These are phyloP conservation scores for Trichoderma sp. DNA, from an alignment of 2,329 filamentous ascomycete genomes.

Conservation along the genomic window DNA sequence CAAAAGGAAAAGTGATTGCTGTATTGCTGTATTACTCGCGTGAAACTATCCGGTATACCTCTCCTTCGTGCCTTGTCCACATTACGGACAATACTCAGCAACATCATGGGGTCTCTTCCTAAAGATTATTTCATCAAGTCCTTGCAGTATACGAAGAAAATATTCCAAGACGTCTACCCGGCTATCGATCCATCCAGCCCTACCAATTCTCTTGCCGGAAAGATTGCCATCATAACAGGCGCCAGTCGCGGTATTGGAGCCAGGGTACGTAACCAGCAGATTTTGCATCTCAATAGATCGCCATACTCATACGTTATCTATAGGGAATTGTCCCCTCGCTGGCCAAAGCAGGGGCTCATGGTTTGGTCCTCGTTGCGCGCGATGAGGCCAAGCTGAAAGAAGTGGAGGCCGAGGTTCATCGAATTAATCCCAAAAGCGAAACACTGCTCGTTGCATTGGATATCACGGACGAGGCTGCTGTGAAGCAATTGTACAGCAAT, in stretches of 20 bases:
- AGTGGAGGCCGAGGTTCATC: not conserved
- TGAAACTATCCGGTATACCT: not conserved
- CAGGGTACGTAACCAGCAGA: not conserved
- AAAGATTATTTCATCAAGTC: not conserved
- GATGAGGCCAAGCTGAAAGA: constrained; percentile 15
- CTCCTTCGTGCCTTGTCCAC: not conserved
- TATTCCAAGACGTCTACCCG: constrained; percentile 1
- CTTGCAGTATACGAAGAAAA: not conserved
- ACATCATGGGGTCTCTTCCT: not conserved
- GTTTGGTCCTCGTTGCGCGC: constrained; percentile 11
- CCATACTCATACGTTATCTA: not conserved
- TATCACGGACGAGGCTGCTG: not conserved
- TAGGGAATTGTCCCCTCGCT: constrained; percentile 1
- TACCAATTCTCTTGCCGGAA: constrained; percentile 2
- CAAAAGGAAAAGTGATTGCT: not conserved
- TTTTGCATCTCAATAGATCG: not conserved
- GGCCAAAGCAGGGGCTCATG: not conserved
- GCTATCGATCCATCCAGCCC: not conserved
- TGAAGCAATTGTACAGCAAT: not conserved
- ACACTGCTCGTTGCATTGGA: constrained; percentile 8
- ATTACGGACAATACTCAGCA: not conserved
- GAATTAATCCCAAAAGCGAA: not conserved
- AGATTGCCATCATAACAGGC: constrained; percentile 3
- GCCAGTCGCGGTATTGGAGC: constrained; percentile 12
- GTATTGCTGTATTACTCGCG: not conserved